These are phyloP conservation scores for Coemansia sp. DNA, from an alignment of 192 early-diverging fungal genomes.

Conservation along the genomic window DNA sequence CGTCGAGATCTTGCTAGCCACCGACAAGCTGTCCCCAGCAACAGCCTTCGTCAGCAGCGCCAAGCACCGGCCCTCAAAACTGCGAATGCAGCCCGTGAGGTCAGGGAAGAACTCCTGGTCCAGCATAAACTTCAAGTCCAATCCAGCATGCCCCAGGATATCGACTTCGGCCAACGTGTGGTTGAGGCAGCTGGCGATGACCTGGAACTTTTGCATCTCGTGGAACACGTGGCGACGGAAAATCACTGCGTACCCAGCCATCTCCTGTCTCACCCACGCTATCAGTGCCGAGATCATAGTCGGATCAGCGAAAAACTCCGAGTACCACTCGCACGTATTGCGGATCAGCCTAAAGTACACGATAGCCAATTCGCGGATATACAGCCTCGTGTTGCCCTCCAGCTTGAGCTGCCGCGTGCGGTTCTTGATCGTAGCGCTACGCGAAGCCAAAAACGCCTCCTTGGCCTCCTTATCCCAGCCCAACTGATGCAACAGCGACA, in stretches of 20 bases:
- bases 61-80: conserved; percentile 63
- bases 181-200: conserved; percentile 82
- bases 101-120: conserved; percentile 78
- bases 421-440: conserved; percentile 73
- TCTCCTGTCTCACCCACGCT: conserved; percentile 86
- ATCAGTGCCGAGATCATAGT: conserved; percentile 91
- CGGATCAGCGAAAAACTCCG: conserved; percentile 81
- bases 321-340: conserved; percentile 97
- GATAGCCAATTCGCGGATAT: conserved; percentile 82
- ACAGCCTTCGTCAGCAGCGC: conserved; percentile 65
- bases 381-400: conserved; percentile 83
- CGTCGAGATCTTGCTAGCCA: conserved; percentile 54
- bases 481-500: conserved; percentile 75
- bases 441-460: conserved; percentile 78
- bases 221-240: conserved; percentile 91
- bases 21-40: conserved; percentile 65
- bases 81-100: conserved; percentile 65
- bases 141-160: conserved; percentile 76
- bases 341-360: conserved; percentile 88
- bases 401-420: conserved; percentile 70
- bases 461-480: conserved; percentile 66
- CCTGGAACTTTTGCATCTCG: conserved; percentile 68
- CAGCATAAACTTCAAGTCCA: conserved; percentile 82
- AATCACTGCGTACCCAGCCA: conserved; percentile 78
- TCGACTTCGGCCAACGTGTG: conserved; percentile 74